Evolutionary conservation across 768 basidiomycete genomes (phyloP), one percentile per base, ranked within the genome.

Genomic region (Coprinopsis strossmayeri): DNA sequence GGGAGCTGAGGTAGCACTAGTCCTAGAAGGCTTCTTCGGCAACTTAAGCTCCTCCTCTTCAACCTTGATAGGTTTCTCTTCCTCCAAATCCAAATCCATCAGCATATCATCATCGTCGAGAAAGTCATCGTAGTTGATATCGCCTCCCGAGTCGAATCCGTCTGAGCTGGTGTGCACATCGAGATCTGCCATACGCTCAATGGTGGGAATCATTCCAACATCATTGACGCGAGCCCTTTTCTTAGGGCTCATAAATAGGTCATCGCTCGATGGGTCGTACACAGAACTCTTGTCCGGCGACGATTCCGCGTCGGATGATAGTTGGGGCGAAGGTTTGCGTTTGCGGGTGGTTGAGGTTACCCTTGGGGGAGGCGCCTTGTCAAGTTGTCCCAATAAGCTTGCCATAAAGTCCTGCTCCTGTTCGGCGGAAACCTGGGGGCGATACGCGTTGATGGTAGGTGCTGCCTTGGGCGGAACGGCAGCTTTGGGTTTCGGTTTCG

Each of bases 361-460:
- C 2, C 68, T 55, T 10, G 75, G 61, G 23, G 64, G 59, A 10
- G 77, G 66, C 9, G 67, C 59, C 3, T 68, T 64, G 51, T 90
- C 89, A 63, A 95, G 78, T 18, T 69, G 77, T 7, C 82, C 86
- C 9, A 99, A 68, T 1, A 99, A 66, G 30, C 76, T 78, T 0
- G 81, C 78, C 90, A 99, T 87, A 55, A 99, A 91, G 55, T 95
- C 91, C 32, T 78, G 73, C 62, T 97, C 96, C 57, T 92, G 80
- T 45, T 83, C 86, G 11, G 74, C 82, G 5, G 87, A 84, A 11
- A 84, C 77, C 0, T 72, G 72, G 1, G 87, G 84, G 25, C 91
- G 77, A 62, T 98, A 98, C 12, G 84, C 87, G 63, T 73, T 84
- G 52, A 91, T 84, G 10, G 82, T 77, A 1, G 82, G 79, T 11